Evolutionary conservation across 495 filamentous ascomycete species (phyloP).

Genomic region (Hyphodiscus hymeniophilus): DNA sequence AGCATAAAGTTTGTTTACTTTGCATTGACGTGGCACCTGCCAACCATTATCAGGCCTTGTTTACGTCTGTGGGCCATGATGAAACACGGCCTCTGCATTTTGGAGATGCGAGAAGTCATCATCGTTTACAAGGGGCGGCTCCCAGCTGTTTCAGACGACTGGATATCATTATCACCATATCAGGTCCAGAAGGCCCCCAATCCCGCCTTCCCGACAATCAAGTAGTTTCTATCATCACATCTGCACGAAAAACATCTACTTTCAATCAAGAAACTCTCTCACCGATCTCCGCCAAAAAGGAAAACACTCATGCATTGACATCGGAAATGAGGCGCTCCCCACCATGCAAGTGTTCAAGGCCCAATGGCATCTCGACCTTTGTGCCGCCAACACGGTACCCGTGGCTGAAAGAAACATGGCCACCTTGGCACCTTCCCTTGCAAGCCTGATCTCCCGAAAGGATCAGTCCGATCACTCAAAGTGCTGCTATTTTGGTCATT

Average conservation of each 20-base stretch:
- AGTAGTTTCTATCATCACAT: too few relatives aligned
- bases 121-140: too few relatives aligned
- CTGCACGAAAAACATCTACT: too few relatives aligned
- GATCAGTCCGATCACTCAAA: too few relatives aligned
- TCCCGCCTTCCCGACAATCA: too few relatives aligned
- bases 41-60: neutral
- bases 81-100: too few relatives aligned
- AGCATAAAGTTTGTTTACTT: conserved; percentile 24
- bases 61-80: neutral
- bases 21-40: conserved; percentile 22
- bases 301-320: conserved; percentile 13
- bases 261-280: too few relatives aligned
- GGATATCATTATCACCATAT: too few relatives aligned
- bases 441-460: conserved; percentile 8
- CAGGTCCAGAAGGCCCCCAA: too few relatives aligned
- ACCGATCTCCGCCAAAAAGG: neutral
- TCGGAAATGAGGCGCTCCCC: conserved; percentile 21
- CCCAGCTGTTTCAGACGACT: too few relatives aligned
- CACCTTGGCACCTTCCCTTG: neutral
- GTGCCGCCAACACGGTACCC: neutral
- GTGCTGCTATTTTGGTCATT: neutral
- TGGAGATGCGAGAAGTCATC: too few relatives aligned
- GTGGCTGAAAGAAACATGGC: neutral
- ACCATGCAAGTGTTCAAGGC: conserved; percentile 12
- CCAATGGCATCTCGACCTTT: conserved; percentile 6